These are phyloP conservation scores for Suillus lakei DNA, from an alignment of 768 basidiomycete species.

Conservation along the genomic window DNA sequence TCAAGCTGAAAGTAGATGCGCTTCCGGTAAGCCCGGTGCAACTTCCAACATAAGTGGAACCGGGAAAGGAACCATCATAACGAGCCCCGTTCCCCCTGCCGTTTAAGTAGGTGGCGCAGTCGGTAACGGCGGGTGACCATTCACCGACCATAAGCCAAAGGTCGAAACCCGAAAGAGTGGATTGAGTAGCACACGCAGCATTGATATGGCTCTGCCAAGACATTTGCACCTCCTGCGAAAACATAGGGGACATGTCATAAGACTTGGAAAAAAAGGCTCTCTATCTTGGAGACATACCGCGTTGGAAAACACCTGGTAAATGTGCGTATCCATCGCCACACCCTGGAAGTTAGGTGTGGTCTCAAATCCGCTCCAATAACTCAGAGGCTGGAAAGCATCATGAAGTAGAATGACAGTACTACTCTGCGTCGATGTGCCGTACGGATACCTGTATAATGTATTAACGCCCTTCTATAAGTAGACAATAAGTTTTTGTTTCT, in stretches of 20 bases:
- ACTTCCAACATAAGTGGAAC: slow-evolving; percentile 71
- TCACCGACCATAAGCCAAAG: slow-evolving; percentile 90
- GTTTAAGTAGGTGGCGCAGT: slow-evolving; percentile 69
- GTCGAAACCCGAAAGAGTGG: slow-evolving; percentile 53
- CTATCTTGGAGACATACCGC: slow-evolving; percentile 43
- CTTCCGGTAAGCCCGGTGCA: slow-evolving; percentile 76
- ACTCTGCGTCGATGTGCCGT: slow-evolving; percentile 46
- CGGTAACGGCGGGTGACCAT: slow-evolving; percentile 80
- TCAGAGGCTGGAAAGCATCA: slow-evolving; percentile 80
- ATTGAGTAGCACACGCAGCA: slow-evolving; percentile 55
- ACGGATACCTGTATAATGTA: slow-evolving; percentile 39
- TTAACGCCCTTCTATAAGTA: slow-evolving; percentile 9
- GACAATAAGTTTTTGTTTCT: not conserved
- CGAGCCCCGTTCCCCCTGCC: slow-evolving; percentile 76
- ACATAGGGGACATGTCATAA: not conserved
- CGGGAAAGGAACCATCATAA: slow-evolving; percentile 65
- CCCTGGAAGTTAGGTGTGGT: slow-evolving; percentile 56
- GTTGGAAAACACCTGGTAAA: slow-evolving; percentile 75
- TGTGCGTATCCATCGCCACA: slow-evolving; percentile 81
- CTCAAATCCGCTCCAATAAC: slow-evolving; percentile 71
- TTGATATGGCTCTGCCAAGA: slow-evolving; percentile 60
- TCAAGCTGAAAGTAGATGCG: slow-evolving; percentile 72
- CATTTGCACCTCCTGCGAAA: slow-evolving; percentile 48
- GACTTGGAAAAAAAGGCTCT: not conserved
- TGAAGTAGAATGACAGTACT: slow-evolving; percentile 72